Conservation (phyloP, 352 stramenopile genomes). For the Pythium insidiosum region DNA sequence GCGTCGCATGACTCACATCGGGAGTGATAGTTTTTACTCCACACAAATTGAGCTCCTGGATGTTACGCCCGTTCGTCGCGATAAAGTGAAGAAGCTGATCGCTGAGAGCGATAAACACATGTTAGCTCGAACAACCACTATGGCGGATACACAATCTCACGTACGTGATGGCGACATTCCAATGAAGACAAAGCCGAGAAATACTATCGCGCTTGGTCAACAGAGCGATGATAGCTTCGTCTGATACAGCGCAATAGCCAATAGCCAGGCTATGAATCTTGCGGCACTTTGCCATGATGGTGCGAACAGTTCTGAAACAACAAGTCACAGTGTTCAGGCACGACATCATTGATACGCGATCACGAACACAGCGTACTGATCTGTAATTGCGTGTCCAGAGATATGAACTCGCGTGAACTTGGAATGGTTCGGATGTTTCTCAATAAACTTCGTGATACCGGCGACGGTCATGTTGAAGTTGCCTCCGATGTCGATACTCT, state of each 20-base stretch:
- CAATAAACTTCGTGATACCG: constrained; percentile 83
- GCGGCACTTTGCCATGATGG: constrained; percentile 84
- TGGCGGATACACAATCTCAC: constrained; percentile 2
- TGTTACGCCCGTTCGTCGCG: constrained; percentile 54
- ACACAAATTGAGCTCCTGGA: constrained; percentile 84
- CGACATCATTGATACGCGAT: not conserved
- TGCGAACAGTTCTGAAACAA: constrained; percentile 61
- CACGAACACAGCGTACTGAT: constrained; percentile 41
- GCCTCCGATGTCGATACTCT: constrained; percentile 81
- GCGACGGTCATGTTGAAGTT: constrained; percentile 88
- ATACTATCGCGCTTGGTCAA: constrained; percentile 81
- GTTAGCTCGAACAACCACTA: not conserved
- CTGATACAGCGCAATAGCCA: constrained; percentile 79
- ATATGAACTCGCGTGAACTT: constrained; percentile 85
- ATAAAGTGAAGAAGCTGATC: constrained; percentile 80
- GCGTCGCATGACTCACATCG: constrained; percentile 38
- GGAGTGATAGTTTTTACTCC: constrained; percentile 81
- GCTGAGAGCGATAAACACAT: constrained; percentile 16
- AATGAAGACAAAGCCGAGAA: constrained; percentile 71
- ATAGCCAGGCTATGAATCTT: constrained; percentile 84
- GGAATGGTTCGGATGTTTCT: constrained; percentile 86
- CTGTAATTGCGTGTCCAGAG: constrained; percentile 72
- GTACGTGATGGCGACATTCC: constrained; percentile 84
- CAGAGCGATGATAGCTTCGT: constrained; percentile 79
- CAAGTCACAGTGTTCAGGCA: not conserved